A percentile compares a stretch with the other conserved stretches of the same genome.
These are phyloP conservation scores for Backusella circina DNA, from an alignment of 192 early-diverging fungal genomes.

Conservation along the genomic window DNA sequence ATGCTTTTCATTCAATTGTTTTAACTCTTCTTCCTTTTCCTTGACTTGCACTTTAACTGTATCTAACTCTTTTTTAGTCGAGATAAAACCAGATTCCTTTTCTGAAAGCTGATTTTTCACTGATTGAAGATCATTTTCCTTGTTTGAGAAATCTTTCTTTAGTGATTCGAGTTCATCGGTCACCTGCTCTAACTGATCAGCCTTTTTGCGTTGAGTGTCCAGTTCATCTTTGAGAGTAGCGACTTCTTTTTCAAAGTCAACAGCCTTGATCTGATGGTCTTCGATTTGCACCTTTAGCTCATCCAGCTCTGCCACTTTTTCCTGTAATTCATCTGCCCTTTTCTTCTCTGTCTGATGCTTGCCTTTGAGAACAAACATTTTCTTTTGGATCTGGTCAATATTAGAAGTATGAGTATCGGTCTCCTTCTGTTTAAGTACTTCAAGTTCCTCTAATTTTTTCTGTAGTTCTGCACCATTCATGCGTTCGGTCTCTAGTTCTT, in stretches of 20 bases:
- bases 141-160: not conserved
- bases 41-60: not conserved
- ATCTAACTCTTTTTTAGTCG: not conserved
- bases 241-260: not conserved
- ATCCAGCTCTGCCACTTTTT: not conserved
- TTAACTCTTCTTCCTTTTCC: not conserved
- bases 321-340: not conserved
- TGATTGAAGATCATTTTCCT: not conserved
- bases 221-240: not conserved
- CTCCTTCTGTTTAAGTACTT: not conserved
- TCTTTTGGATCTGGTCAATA: not conserved
- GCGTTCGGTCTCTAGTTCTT: not conserved
- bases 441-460: not conserved
- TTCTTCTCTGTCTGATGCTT: not conserved
- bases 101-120: not conserved
- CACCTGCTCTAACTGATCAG: not conserved
- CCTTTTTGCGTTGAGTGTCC: not conserved
- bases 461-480: not conserved
- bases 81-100: not conserved
- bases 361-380: not conserved
- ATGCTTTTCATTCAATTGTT: not conserved
- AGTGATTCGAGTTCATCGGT: not conserved
- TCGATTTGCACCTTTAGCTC: not conserved
- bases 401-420: not conserved
- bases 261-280: not conserved